These are phyloP conservation scores for Brasilioporus rufonigricans DNA, from an alignment of 768 basidiomycete genomes.

Conservation along the genomic window DNA sequence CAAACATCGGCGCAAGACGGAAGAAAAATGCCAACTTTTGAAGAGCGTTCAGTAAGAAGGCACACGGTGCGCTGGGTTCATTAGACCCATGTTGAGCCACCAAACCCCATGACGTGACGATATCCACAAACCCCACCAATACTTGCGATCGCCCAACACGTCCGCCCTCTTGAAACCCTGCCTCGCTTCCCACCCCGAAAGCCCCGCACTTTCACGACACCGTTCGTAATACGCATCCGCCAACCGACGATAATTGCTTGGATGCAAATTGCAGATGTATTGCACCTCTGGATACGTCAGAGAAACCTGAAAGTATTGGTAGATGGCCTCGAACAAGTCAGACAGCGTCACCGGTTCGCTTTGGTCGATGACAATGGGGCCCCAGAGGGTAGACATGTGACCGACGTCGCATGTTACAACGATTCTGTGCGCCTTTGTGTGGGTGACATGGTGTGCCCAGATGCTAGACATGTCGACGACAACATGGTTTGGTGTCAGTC, in stretches of 20 bases:
- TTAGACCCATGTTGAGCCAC: slow-evolving; percentile 47
- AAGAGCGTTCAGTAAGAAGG: neutral
- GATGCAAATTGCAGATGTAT: slow-evolving; percentile 17
- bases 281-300: slow-evolving; percentile 34
- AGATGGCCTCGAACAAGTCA: slow-evolving; percentile 49
- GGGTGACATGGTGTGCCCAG: slow-evolving; percentile 19
- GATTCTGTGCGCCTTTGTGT: slow-evolving; percentile 20
- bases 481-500: slow-evolving; percentile 29
- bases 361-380: slow-evolving; percentile 44
- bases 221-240: slow-evolving; percentile 34
- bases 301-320: slow-evolving; percentile 45
- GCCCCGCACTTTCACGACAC: slow-evolving; percentile 37
- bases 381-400: slow-evolving; percentile 39
- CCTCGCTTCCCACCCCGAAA: slow-evolving; percentile 38
- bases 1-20: neutral
- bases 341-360: slow-evolving; percentile 35
- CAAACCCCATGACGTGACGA: slow-evolving; percentile 36
- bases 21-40: neutral
- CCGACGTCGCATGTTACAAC: slow-evolving; percentile 25
- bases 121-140: slow-evolving; percentile 43
- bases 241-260: slow-evolving; percentile 21
- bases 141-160: slow-evolving; percentile 43
- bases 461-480: slow-evolving; percentile 19
- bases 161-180: slow-evolving; percentile 50
- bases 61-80: slow-evolving; percentile 19